These are phyloP conservation scores for Cokeromyces recurvatus DNA, from an alignment of 371 early-diverging fungal genomes.

Conservation along the genomic window DNA sequence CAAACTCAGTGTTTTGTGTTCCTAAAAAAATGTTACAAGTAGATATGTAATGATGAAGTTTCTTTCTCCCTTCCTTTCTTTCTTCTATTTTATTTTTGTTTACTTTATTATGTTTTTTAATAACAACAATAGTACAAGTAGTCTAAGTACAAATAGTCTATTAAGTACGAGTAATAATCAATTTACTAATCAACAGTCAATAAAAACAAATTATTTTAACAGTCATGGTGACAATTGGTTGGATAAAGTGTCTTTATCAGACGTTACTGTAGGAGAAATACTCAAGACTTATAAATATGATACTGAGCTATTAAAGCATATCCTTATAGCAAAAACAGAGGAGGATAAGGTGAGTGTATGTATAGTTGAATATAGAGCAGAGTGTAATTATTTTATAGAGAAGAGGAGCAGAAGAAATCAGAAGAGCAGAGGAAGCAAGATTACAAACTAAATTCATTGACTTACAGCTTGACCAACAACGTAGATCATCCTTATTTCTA, in stretches of 20 bases:
- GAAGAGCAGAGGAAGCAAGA: constrained; percentile 39
- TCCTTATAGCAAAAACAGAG: constrained; percentile 48
- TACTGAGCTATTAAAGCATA: constrained; percentile 45
- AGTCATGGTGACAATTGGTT: too few species aligned
- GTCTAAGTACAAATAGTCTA: too few species aligned
- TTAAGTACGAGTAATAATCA: too few species aligned
- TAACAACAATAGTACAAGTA: constrained; percentile 2
- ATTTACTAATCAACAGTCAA: too few species aligned
- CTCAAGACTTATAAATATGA: constrained; percentile 45
- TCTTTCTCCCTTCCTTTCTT: constrained; percentile 2
- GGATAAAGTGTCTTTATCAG: constrained; percentile 23
- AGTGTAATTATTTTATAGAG: constrained; percentile 14
- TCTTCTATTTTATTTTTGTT: constrained; percentile 3
- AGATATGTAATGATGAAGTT: too few species aligned
- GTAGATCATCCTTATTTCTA: constrained; percentile 25
- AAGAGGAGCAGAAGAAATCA: constrained; percentile 43
- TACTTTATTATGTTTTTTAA: neutral
- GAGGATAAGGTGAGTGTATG: constrained; percentile 41
- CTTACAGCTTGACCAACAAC: constrained; percentile 27
- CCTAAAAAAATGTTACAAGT: too few species aligned
- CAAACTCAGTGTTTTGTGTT: too few species aligned
- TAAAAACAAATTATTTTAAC: too few species aligned
- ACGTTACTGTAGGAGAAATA: constrained; percentile 44
- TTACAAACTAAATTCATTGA: constrained; percentile 41
- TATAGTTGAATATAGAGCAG: neutral